Evolutionary conservation across 805 yeast species (phyloP).

Genomic region (Wickerhamomyces bovis): DNA sequence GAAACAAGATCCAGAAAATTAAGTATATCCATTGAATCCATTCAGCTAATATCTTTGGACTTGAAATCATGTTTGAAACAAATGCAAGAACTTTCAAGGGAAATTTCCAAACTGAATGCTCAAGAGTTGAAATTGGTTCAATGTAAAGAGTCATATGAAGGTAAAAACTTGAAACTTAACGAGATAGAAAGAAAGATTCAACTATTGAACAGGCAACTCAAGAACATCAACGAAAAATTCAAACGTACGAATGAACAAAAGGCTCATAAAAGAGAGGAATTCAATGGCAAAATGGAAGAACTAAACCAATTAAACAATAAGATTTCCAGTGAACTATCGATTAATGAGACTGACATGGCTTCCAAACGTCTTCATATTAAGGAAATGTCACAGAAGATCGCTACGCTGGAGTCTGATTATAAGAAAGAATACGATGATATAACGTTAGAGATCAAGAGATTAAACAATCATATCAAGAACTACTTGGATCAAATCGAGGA

Average conservation of each 20-base stretch:
- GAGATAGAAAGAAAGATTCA: conserved; percentile 33
- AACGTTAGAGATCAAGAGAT: conserved; percentile 23
- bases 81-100: conserved; percentile 18
- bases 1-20: conserved; percentile 47
- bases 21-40: conserved; percentile 49
- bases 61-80: conserved; percentile 16
- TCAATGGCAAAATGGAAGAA: conserved; percentile 28
- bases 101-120: conserved; percentile 12
- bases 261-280: conserved; percentile 29
- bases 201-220: conserved; percentile 33
- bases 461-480: conserved; percentile 20
- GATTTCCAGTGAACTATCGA: conserved; percentile 31
- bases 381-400: conserved; percentile 33
- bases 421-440: conserved; percentile 36
- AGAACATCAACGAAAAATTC: conserved; percentile 36
- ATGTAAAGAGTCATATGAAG: conserved; percentile 15
- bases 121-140: conserved; percentile 12
- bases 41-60: conserved; percentile 31
- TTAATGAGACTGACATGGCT: conserved; percentile 32
- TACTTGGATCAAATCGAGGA: neutral
- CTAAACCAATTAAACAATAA: conserved; percentile 31
- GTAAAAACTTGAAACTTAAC: conserved; percentile 16
- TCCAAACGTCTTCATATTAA: conserved; percentile 30
- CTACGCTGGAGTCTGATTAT: conserved; percentile 27
- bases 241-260: conserved; percentile 31